These are phyloP conservation scores for Rhizopogon vinicolor DNA, from an alignment of 768 basidiomycete genomes.

Conservation along the genomic window DNA sequence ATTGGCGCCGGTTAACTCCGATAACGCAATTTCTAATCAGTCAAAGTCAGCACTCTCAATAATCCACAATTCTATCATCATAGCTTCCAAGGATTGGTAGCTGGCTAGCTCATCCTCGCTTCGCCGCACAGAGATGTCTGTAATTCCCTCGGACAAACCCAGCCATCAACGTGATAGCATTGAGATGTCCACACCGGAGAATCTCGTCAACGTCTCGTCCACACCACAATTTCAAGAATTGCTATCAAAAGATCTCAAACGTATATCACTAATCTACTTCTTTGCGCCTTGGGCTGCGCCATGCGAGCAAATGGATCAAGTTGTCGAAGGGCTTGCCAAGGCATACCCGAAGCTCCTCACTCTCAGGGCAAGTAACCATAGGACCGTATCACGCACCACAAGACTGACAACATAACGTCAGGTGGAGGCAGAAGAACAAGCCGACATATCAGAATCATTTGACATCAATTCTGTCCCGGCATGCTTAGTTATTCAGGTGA, in stretches of 20 bases:
- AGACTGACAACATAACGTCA: slow-evolving; percentile 21
- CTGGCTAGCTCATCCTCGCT: not conserved
- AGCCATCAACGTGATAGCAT: not conserved
- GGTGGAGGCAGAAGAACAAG: slow-evolving; percentile 79
- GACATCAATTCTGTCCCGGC: slow-evolving; percentile 87
- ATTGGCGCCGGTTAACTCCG: not conserved
- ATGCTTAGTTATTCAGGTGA: slow-evolving; percentile 76
- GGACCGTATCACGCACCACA: not conserved
- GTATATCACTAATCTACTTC: slow-evolving; percentile 88
- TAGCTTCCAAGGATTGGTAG: not conserved
- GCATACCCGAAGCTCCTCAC: slow-evolving; percentile 68
- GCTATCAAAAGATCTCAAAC: slow-evolving; percentile 69
- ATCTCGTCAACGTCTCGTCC: slow-evolving; percentile 50
- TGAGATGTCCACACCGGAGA: slow-evolving; percentile 24
- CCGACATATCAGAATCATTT: slow-evolving; percentile 89
- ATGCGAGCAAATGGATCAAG: slow-evolving; percentile 84
- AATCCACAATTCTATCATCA: not conserved
- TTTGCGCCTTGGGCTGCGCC: slow-evolving; percentile 94
- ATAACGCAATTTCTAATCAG: not conserved
- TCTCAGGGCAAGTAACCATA: slow-evolving; percentile 54
- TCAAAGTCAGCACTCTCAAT: not conserved
- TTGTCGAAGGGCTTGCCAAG: slow-evolving; percentile 67
- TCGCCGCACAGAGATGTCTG: not conserved
- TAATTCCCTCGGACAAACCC: not conserved
- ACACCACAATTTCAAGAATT: slow-evolving; percentile 69